Evolutionary conservation across 371 early-diverging fungal genomes (phyloP).

Genomic region (Gilbertella persicaria): DNA sequence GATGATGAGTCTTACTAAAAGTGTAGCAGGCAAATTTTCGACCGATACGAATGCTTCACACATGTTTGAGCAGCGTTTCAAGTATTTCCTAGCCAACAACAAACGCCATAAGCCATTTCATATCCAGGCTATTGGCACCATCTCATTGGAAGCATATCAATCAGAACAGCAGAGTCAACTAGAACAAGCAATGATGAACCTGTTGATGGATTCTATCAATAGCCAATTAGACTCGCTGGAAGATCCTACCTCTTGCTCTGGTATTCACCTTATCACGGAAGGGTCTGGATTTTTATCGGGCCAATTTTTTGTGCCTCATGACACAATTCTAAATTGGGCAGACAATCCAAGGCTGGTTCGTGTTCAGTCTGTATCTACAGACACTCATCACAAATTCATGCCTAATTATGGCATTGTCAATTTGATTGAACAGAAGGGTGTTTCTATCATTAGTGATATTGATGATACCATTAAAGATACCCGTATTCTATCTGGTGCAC

Average conservation of each 20-base stretch:
- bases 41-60: slow-evolving; percentile 27
- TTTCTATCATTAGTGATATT: slow-evolving; percentile 83
- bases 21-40: slow-evolving; percentile 28
- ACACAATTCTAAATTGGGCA: slow-evolving; percentile 31
- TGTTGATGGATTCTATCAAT: slow-evolving; percentile 2
- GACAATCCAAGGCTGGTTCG: slow-evolving; percentile 33
- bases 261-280: slow-evolving; percentile 11
- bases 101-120: slow-evolving; percentile 34
- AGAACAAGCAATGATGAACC: slow-evolving; percentile 4
- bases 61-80: slow-evolving; percentile 42
- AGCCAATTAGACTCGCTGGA: not conserved
- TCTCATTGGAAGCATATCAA: slow-evolving; percentile 9
- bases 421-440: slow-evolving; percentile 60
- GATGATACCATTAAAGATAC: slow-evolving; percentile 91
- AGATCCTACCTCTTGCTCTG: slow-evolving; percentile 2
- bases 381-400: slow-evolving; percentile 13
- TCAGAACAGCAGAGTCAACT: not conserved
- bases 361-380: slow-evolving; percentile 20
- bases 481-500: slow-evolving; percentile 67
- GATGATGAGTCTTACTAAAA: slow-evolving; percentile 35
- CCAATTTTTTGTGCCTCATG: slow-evolving; percentile 23
- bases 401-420: slow-evolving; percentile 44
- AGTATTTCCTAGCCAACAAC: slow-evolving; percentile 43
- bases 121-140: slow-evolving; percentile 33
- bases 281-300: slow-evolving; percentile 34